Evolutionary conservation across 345 rosid species (phyloP).

Genomic region (Rhodomyrtus tomentosa): DNA sequence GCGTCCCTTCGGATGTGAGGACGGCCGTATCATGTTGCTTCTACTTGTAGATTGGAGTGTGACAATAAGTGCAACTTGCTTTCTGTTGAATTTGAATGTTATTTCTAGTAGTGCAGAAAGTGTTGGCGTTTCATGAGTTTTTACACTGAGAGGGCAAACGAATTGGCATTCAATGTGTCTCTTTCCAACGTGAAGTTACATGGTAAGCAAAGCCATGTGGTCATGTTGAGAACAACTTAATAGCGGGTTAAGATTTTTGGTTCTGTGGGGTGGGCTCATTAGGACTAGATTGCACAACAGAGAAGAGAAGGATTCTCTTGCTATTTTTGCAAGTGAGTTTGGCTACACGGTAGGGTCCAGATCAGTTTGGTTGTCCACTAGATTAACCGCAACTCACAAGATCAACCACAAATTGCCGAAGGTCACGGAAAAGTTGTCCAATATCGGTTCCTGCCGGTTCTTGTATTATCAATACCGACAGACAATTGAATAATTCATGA

Average conservation of each 20-base stretch:
- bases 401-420: not conserved
- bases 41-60: no score
- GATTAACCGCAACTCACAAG: not conserved
- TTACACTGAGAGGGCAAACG: not conserved
- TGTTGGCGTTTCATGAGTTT: not conserved
- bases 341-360: not conserved
- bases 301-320: not conserved
- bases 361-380: not conserved
- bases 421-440: not conserved
- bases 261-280: not conserved
- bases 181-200: not conserved
- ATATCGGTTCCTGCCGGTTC: not conserved
- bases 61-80: no score
- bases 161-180: not conserved
- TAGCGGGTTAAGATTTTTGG: not conserved
- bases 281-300: not conserved
- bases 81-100: not conserved
- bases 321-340: not conserved
- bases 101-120: not conserved
- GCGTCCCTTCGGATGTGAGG: no score
- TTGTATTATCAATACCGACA: not conserved
- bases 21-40: no score
- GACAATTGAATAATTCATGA: not conserved
- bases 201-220: not conserved
- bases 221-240: not conserved